phyloP scores from a whole-genome alignment of 129 eudicot species.

The Chrysanthemum makinoi region DNA sequence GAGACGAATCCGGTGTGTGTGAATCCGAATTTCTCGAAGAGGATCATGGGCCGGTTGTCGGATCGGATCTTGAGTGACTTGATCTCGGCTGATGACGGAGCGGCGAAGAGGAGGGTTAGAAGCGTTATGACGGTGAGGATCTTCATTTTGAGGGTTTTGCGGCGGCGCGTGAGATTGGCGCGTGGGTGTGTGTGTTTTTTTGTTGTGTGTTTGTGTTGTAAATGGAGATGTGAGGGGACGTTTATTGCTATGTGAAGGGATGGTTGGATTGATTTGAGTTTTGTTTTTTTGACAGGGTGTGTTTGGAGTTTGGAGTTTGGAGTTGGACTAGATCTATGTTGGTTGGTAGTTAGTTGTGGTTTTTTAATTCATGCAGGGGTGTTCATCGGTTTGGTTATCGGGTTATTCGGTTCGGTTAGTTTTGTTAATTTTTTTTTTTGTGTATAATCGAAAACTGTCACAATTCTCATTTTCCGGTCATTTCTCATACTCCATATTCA shows the following conservation, averaged over 20 bases:
- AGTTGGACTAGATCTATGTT: no score
- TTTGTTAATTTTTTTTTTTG: no score
- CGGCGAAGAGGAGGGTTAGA: constrained; percentile 20
- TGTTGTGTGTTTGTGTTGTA: background rate
- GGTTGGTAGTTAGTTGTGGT: no score
- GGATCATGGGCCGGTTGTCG: constrained; percentile 93
- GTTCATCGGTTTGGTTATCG: no score
- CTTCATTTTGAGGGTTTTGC: constrained; percentile 22
- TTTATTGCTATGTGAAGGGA: constrained; percentile 13
- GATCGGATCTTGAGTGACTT: constrained; percentile 55
- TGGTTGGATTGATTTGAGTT: background rate
- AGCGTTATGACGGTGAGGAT: constrained; percentile 13
- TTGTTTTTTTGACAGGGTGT: no score
- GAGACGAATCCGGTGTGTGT: constrained; percentile 75
- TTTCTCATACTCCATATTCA: no score
- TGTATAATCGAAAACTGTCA: no score
- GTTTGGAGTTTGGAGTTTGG: no score
- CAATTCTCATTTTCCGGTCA: no score
- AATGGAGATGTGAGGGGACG: constrained; percentile 13
- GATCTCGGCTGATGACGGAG: constrained; percentile 58
- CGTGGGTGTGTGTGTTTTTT: background rate
- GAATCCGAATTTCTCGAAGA: constrained; percentile 96
- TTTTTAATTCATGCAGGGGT: no score
- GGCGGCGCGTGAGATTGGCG: no score
- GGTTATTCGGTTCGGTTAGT: no score